These are phyloP conservation scores for Hypoxylon cercidicola DNA, from an alignment of 495 filamentous ascomycete genomes.

Conservation along the genomic window DNA sequence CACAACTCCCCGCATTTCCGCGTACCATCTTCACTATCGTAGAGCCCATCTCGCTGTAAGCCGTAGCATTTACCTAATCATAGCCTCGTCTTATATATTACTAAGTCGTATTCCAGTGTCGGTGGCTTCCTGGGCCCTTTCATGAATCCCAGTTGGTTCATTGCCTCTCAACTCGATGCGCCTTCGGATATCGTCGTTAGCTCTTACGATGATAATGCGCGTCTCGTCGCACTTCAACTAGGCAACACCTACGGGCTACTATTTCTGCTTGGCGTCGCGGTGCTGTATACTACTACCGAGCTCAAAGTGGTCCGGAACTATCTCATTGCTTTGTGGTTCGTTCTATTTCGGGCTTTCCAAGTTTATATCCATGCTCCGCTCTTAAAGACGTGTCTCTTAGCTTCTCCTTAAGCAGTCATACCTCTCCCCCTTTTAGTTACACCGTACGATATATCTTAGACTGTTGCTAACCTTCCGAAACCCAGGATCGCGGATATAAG, in stretches of 20 bases:
- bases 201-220: constrained; percentile 43
- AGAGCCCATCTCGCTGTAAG: constrained; percentile 76
- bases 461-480: constrained; percentile 1
- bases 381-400: too few species aligned
- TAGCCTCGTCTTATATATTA: not conserved
- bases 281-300: constrained; percentile 72
- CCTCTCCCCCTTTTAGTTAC: not conserved
- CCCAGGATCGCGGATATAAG: constrained; percentile 69
- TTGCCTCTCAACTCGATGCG: constrained; percentile 65
- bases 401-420: not conserved
- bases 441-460: not conserved
- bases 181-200: constrained; percentile 36
- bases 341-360: constrained; percentile 2
- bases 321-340: constrained; percentile 66
- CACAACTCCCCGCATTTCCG: constrained; percentile 61
- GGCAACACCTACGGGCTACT: constrained; percentile 75
- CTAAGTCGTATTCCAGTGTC: constrained; percentile 52
- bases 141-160: constrained; percentile 66
- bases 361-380: too few species aligned
- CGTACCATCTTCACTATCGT: constrained; percentile 67
- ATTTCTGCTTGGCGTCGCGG: constrained; percentile 67
- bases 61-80: constrained; percentile 2
- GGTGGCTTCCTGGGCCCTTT: constrained; percentile 67
- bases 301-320: constrained; percentile 73
- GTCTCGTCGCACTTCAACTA: constrained; percentile 61